Evolutionary conservation across 192 early-diverging fungal species (phyloP), one percentile per base, ranked within the genome.

Genomic region (Backusella parvicylindrica): DNA sequence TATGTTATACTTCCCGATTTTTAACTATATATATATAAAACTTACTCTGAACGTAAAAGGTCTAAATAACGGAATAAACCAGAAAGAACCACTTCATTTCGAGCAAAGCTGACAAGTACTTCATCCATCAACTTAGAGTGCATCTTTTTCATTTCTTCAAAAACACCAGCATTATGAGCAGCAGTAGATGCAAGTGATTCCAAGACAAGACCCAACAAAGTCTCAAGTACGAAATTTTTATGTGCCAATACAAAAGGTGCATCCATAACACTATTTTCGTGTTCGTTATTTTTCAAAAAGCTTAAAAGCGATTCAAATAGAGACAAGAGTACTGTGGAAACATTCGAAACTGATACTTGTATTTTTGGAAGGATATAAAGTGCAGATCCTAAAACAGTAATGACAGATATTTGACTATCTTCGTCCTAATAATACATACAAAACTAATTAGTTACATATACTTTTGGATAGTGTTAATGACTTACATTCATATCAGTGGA

Each of bases 121-220:
- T 84, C 72, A 66, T 82, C 65, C 64, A 89, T 65, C 9, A 87
- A 23, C 2, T 75, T 15, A 31, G 81, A 75, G 23, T 53, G 67
- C 33, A 67, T 67, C 26, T 70, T 35, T 13, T 73, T 31, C 36
- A 79, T 41, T 2, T 76, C 30, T n/a, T 76, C 75, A 0, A 53
- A 64, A 31, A 26, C 74, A 36, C 30, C 72, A 71, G 50, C 66
- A 47, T 75, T 60, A 37, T 40, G 72, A 77, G 40, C 30, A n/a
- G 71, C 70, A 15, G 82, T 69, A 18, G 72, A 75, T 8, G 86
- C 68, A 9, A 87, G 60, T 30, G 86, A 78, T 67, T 86, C 81
- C 18, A 89, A 81, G 1, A 83, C 69, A 41, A 85, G 80, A 13
- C 88, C 88, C 18, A 89, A 70, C 30, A 89, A 70, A 67, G 79